phyloP scores from a whole-genome alignment of 208 protist genomes.

The Porcisia hertigi region DNA sequence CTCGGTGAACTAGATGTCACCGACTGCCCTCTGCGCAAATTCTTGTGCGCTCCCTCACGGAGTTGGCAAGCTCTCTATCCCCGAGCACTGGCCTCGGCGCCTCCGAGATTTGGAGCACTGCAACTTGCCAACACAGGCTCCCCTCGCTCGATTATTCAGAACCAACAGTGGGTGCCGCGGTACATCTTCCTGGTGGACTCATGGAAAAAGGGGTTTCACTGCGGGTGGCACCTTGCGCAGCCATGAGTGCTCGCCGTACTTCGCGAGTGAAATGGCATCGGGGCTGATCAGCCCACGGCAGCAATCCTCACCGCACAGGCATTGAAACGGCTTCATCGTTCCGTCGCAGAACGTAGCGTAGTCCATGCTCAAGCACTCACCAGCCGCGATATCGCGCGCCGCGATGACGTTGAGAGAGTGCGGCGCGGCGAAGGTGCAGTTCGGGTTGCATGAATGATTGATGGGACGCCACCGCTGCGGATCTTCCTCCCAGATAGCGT shows the following conservation, averaged over 20 bases:
- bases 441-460: conserved; percentile 89
- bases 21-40: no score
- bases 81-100: background rate
- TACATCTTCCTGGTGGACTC: background rate
- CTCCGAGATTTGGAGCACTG: background rate
- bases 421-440: conserved; percentile 74
- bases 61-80: background rate
- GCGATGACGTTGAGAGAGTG: conserved; percentile 90
- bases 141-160: background rate
- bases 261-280: conserved; percentile 48
- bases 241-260: conserved; percentile 76
- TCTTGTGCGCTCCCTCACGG: background rate
- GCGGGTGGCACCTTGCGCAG: conserved; percentile 44
- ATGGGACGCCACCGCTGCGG: conserved; percentile 80
- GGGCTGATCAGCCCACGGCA: conserved; percentile 67
- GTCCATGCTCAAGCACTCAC: conserved; percentile 87
- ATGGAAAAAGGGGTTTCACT: conserved; percentile 22
- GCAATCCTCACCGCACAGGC: conserved; percentile 56
- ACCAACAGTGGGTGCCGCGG: background rate
- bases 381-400: conserved; percentile 54
- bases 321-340: conserved; percentile 88
- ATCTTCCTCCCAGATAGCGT: conserved; percentile 85
- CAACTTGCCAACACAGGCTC: background rate
- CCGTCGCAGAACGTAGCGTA: conserved; percentile 90
- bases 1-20: background rate